Evolutionary conservation across 1,139 yeast genomes (phyloP).

Genomic region (Candida labiduridarum): DNA sequence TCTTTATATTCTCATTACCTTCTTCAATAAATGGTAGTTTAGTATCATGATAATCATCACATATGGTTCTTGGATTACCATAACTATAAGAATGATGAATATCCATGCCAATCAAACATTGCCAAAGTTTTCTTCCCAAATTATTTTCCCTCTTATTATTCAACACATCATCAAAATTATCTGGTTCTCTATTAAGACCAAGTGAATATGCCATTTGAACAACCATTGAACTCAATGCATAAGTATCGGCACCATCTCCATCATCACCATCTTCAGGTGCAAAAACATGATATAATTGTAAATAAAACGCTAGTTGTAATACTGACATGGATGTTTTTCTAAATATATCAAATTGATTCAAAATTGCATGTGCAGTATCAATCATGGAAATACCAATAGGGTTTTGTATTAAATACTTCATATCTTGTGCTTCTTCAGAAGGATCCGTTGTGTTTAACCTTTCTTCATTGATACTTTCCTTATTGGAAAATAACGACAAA

Average conservation of each 20-base stretch:
- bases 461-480: slow-evolving; percentile 28
- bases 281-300: slow-evolving; percentile 39
- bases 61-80: slow-evolving; percentile 31
- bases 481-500: slow-evolving; percentile 38
- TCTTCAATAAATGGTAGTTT: slow-evolving; percentile 27
- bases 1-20: slow-evolving; percentile 26
- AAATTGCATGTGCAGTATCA: slow-evolving; percentile 53
- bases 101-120: slow-evolving; percentile 29
- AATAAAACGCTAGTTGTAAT: slow-evolving; percentile 47
- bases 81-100: slow-evolving; percentile 28
- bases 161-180: slow-evolving; percentile 22
- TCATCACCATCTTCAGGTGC: slow-evolving; percentile 59
- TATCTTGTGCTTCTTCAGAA: slow-evolving; percentile 28
- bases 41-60: slow-evolving; percentile 27
- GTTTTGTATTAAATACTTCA: slow-evolving; percentile 44
- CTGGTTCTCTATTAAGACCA: slow-evolving; percentile 51
- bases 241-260: slow-evolving; percentile 48
- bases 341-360: slow-evolving; percentile 52
- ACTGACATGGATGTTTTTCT: slow-evolving; percentile 51
- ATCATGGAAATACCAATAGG: slow-evolving; percentile 51
- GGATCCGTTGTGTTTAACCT: slow-evolving; percentile 27
- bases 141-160: slow-evolving; percentile 33
- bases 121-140: slow-evolving; percentile 57
- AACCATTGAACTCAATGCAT: slow-evolving; percentile 37
- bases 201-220: slow-evolving; percentile 46